These are phyloP conservation scores for Isoetes taiwanensis DNA, from an alignment of 75 land plant species.

Conservation along the genomic window DNA sequence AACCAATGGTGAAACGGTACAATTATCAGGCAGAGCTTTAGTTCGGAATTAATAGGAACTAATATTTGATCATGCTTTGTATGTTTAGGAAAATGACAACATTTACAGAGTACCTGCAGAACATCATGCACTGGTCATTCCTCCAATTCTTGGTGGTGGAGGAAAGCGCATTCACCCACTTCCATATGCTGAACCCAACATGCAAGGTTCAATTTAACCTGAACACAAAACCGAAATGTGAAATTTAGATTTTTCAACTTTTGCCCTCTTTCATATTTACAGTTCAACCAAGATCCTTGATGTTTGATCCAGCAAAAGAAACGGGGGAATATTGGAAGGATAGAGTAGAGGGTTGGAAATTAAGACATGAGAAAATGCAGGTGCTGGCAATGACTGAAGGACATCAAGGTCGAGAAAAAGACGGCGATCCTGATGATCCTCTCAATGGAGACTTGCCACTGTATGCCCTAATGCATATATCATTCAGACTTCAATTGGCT, in stretches of 20 bases:
- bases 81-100: not conserved
- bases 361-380: constrained; percentile 36
- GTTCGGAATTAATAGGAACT: constrained; percentile 19
- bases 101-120: constrained; percentile 4
- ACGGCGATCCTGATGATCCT: not conserved
- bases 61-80: not conserved
- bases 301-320: constrained; percentile 6
- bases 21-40: constrained; percentile 15
- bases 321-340: not conserved
- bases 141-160: not conserved
- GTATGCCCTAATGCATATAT: not conserved
- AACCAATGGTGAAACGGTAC: constrained; percentile 16
- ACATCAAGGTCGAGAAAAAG: constrained; percentile 28
- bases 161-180: constrained; percentile 20
- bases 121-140: constrained; percentile 2
- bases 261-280: not conserved
- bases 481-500: not conserved
- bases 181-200: constrained; percentile 5
- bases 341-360: not conserved
- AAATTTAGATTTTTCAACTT: constrained; percentile 28
- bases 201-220: constrained; percentile 32
- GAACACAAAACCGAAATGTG: constrained; percentile 39
- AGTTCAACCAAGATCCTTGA: constrained; percentile 1
- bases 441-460: not conserved
- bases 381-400: constrained; percentile 28